Evolutionary conservation across 495 filamentous ascomycete species (phyloP), one percentile per base, ranked within the genome.

Genomic region (Penicillium egyptiacum): DNA sequence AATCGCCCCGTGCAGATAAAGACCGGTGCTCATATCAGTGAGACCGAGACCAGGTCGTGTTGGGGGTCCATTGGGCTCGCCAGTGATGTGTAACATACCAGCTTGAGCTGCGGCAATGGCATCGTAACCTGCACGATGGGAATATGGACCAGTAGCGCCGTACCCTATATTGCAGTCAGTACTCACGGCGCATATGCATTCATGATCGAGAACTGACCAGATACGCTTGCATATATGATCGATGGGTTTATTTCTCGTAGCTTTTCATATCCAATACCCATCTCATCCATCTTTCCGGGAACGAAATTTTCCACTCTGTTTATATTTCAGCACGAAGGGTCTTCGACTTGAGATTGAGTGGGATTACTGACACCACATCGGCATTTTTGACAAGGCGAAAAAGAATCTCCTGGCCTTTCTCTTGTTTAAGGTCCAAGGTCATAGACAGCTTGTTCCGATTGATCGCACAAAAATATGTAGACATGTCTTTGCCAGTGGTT

Each of bases 51-150:
- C 92, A 2, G 94, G 91, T 67, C 94, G 92, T 16, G 91, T 91
- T 0, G 92, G 92, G 4, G 90, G 88, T 0, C 92, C 89, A 55
- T 94, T 88, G 50, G 84, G 70, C 40, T 79, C 78, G 9, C 92
- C 92, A 1, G 92, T 96, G 49, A 96, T 92, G 69, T 96, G 91
- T 84, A 96, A 92, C 43, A 96, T 67, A 1, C 92, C 92, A 68
- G 92, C 89, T 68, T 96, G 92, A 37, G 90, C 91, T 67, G 93
- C 92, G 1, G 92, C 92, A 84, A 96, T 96, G 33, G 94, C 92
- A 69, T 96, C 92, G 72, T 95, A 96, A 10, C 92, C 92, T 4
- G 92, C 88, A 16, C 92, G 80, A 14, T 82, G 78, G 1, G 83
- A 81, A 66, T 92, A 95, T 0, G 92, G 92, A 0, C 92, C 92